Evolutionary conservation across 495 filamentous ascomycete species (phyloP).

Genomic region (Sporormia fimetaria): DNA sequence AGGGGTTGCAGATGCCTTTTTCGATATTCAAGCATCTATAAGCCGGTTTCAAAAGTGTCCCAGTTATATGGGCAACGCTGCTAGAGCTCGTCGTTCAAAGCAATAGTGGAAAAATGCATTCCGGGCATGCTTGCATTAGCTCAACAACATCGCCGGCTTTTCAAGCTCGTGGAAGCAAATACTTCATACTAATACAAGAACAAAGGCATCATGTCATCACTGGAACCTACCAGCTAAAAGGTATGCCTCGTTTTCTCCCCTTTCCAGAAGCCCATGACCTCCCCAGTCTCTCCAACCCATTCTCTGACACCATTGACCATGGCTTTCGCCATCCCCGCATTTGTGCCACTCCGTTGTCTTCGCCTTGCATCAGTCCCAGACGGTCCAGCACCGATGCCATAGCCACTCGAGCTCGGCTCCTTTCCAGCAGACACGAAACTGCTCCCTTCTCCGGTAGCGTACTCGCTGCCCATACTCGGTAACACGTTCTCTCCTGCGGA

Average conservation of each 20-base stretch:
- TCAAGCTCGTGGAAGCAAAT: too few relatives aligned
- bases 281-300: constrained; percentile 60
- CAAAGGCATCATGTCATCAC: too few relatives aligned
- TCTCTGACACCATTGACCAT: constrained; percentile 66
- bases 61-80: too few relatives aligned
- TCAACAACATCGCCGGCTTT: too few relatives aligned
- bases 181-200: too few relatives aligned
- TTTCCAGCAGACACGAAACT: constrained; percentile 33
- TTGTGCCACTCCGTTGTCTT: constrained; percentile 31
- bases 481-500: constrained; percentile 90
- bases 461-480: constrained; percentile 68
- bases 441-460: constrained; percentile 47
- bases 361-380: constrained; percentile 6
- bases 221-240: too few relatives aligned
- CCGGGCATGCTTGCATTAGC: too few relatives aligned
- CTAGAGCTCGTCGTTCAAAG: too few relatives aligned
- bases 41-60: too few relatives aligned
- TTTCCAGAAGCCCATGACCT: constrained; percentile 58
- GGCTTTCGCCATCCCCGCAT: constrained; percentile 82
- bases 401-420: constrained; percentile 30
- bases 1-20: too few relatives aligned
- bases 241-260: constrained; percentile 37
- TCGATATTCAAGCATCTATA: too few relatives aligned
- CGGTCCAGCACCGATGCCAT: constrained; percentile 20
- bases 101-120: too few relatives aligned